Evolutionary conservation across 805 yeast genomes (phyloP), one percentile per base, ranked within the genome.

Genomic region (Metschnikowia chrysomelidarum): DNA sequence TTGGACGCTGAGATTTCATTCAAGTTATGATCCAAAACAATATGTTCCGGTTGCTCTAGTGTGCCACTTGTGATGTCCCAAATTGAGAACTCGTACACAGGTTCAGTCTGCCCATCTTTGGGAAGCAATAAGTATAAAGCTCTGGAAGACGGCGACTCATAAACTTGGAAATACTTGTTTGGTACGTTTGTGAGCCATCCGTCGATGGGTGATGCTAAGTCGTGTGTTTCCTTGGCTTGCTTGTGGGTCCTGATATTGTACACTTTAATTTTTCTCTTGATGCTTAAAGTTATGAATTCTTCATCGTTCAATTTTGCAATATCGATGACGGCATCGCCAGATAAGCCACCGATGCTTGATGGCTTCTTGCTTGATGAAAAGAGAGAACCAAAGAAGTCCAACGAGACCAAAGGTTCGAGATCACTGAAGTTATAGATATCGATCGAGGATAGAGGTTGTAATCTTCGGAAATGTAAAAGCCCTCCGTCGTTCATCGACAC

Each of bases 401-500:
- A 60, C 29, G 60, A 53, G 36, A 51, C 51, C 49, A 49, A 57
- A 57, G 49, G 69, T 47, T 61, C 41, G 4, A 51, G 28, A 27
- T 81, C 88, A 39, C 69, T 73, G 55, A 82, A 83, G 19, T 77
- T 59, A 28, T 54, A 57, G 7, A 73, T 75, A 38, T 62, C 75
- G 26, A 63, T 55, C 4, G 45, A 22, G 2, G 44, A 32, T 27
- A 50, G 46, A 68, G 76, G 9, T 77, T 38, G 19, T 0, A 46
- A 25, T 46, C 78, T 62, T 22, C 50, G 47, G 38, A 83, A 63
- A 28, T 78, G 80, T 32, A 87, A 59, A 26, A 88, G 55, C 1
- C 89, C 87, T 17, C 97, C 96, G 59, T 89, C 95, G 27, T 71
- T 69, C 31, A 88, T 64, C 4, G 87, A 68, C 0, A 82, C 76